Evolutionary conservation across 108 stramenopile genomes (phyloP), one percentile per base, ranked within the genome.

Genomic region (Nannochloropsis gaditana): DNA sequence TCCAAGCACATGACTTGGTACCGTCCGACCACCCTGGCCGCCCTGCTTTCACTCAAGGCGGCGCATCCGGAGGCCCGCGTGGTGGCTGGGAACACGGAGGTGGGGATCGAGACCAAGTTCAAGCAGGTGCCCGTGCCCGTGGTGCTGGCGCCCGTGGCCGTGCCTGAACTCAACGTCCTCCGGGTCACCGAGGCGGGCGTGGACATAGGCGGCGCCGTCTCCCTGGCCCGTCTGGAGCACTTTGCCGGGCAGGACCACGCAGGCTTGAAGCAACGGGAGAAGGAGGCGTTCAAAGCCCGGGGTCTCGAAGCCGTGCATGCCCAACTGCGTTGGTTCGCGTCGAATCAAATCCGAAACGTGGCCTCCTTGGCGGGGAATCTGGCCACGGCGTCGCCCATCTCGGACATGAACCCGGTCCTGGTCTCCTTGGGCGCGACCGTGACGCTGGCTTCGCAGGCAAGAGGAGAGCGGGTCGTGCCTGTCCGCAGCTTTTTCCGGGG

Each of bases 301-400:
- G 43, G 86, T 93, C 2, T 90, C 93, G 19, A 83, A 85, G 80
- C 95, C 95, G 9, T 95, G 95, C 80, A 93, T 94, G 43, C 92
- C 95, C 83, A 96, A 95, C 90, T 97, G 45, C 92, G 95, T 8
- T 97, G 97, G 97, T 97, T 97, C 84, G 97, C 96, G 11, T 96
- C 96, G 5, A 95, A 95, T 11, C 97, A 97, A 88, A 96, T 97
- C 82, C 90, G 97, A 19, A 97, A 97, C 84, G 95, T 95, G 43
- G 96, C 96, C 0, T 95, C 95, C 82, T 89, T 97, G 9, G 97
- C 95, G 79, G 97, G 97, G 9, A 97, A 96, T 88, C 90, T 97
- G 9, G 97, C 93, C 17, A 96, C 96, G 9, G 97, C 97, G 11
- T 95, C 94, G 82, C 97, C 97, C 17, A 96, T 96, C 82, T 94